Conservation (phyloP, 805 yeast genomes). For the Starmerella geochares region DNA sequence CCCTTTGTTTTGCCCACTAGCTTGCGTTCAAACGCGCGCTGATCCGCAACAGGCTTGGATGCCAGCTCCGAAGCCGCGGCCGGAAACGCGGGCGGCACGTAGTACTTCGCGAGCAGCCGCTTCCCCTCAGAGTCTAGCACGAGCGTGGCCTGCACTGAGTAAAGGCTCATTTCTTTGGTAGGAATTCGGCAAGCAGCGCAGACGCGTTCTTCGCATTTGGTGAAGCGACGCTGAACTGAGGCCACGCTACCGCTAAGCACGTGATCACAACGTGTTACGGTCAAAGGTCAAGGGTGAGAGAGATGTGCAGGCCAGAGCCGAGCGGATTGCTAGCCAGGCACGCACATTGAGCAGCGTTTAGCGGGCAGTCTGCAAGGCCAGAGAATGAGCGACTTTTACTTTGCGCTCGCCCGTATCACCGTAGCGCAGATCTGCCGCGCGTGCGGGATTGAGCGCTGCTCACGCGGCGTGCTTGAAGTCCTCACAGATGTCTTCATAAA, state of each 20-base stretch:
- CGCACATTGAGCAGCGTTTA: background rate
- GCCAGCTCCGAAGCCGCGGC: conserved; percentile 31
- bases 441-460: conserved; percentile 72
- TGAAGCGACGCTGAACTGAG: background rate
- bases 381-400: conserved; percentile 36
- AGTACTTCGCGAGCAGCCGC: conserved; percentile 77
- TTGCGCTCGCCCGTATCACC: conserved; percentile 40
- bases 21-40: conserved; percentile 63
- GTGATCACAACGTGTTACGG: too few relatives aligned
- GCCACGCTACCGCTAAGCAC: background rate
- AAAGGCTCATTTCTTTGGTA: conserved; percentile 40
- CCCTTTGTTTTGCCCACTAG: conserved; percentile 69
- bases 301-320: too few relatives aligned
- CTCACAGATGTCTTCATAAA: conserved; percentile 68
- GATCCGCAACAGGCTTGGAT: conserved; percentile 46
- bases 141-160: conserved; percentile 70
- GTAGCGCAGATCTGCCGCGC: conserved; percentile 56
- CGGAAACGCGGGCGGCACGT: conserved; percentile 47
- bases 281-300: too few relatives aligned
- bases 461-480: conserved; percentile 59
- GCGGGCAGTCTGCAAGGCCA: background rate
- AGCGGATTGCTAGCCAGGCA: background rate
- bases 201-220: background rate
- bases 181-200: background rate
- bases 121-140: conserved; percentile 74